Conservation (phyloP, 805 yeast genomes). For the Aciculoconidium aculeatum region DNA sequence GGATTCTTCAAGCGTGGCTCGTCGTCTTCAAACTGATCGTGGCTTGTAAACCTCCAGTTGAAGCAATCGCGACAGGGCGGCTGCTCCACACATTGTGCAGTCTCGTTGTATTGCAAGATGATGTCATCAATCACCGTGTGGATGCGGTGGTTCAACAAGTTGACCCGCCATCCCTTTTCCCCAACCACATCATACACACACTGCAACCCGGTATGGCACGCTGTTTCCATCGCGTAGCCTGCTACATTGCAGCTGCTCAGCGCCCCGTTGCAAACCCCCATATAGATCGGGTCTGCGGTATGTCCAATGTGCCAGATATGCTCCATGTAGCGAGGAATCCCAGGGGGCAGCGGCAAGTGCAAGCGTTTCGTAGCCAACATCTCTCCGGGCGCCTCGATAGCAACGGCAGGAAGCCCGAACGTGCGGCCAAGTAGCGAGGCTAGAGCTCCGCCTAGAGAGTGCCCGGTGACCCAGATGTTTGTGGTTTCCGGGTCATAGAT, state of each 20-base stretch:
- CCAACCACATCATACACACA: conserved; percentile 87
- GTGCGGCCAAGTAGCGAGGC: conserved; percentile 81
- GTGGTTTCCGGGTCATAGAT: conserved; percentile 59
- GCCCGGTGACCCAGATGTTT: conserved; percentile 89
- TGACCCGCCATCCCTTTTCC: conserved; percentile 89
- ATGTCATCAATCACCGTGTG: conserved; percentile 86
- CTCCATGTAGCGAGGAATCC: conserved; percentile 69
- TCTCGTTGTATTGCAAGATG: conserved; percentile 62
- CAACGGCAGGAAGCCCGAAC: conserved; percentile 81
- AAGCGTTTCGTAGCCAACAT: conserved; percentile 73
- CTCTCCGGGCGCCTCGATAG: conserved; percentile 94
- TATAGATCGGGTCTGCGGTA: conserved; percentile 92
- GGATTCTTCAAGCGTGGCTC: conserved; percentile 36
- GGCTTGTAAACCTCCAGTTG: conserved; percentile 74
- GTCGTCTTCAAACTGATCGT: conserved; percentile 35
- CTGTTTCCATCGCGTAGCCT: conserved; percentile 96
- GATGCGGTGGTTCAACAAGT: conserved; percentile 80
- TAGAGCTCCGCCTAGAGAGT: conserved; percentile 88
- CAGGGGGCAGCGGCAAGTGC: conserved; percentile 92
- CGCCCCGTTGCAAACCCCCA: conserved; percentile 97
- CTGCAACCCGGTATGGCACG: conserved; percentile 84
- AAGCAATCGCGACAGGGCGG: conserved; percentile 88
- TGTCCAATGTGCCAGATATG: conserved; percentile 94
- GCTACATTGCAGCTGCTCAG: conserved; percentile 82
- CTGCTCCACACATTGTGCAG: conserved; percentile 68